Conservation (phyloP, 257 asterid species). For the Ligustrum vulgare region DNA sequence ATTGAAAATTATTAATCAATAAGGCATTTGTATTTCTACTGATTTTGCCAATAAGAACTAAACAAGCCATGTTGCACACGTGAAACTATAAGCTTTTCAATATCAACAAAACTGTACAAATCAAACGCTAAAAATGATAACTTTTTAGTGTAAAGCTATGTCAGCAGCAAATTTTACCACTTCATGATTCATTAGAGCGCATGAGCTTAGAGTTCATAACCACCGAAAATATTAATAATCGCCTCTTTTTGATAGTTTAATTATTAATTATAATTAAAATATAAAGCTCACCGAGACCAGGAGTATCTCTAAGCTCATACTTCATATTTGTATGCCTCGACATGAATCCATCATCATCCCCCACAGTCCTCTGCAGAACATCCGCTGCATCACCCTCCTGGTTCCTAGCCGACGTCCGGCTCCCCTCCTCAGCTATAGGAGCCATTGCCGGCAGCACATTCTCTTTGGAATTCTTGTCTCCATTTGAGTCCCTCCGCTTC, state of each 20-base stretch:
- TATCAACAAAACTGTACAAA: background rate
- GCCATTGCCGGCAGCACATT: constrained; percentile 48
- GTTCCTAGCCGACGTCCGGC: constrained; percentile 49
- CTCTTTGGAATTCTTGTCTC: constrained; percentile 51
- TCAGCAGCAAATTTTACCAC: background rate
- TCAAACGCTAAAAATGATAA: background rate
- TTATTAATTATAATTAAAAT: background rate
- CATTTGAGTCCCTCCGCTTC: constrained; percentile 86
- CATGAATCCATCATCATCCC: constrained; percentile 72
- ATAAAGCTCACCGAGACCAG: constrained; percentile 81
- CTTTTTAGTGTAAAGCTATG: background rate
- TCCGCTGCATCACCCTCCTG: constrained; percentile 55
- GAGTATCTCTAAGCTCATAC: constrained; percentile 87
- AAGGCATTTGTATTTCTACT: background rate
- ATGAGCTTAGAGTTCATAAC: background rate
- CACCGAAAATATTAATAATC: background rate
- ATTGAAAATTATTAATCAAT: background rate
- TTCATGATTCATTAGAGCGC: background rate
- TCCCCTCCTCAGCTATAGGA: constrained; percentile 30
- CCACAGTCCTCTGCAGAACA: constrained; percentile 54
- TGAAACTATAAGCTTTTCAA: background rate
- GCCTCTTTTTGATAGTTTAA: background rate
- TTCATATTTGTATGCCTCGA: constrained; percentile 84
- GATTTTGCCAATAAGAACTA: background rate
- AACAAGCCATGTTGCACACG: background rate